Conservation (phyloP, 306 rosid species). For the Prunus kanzakura region DNA sequence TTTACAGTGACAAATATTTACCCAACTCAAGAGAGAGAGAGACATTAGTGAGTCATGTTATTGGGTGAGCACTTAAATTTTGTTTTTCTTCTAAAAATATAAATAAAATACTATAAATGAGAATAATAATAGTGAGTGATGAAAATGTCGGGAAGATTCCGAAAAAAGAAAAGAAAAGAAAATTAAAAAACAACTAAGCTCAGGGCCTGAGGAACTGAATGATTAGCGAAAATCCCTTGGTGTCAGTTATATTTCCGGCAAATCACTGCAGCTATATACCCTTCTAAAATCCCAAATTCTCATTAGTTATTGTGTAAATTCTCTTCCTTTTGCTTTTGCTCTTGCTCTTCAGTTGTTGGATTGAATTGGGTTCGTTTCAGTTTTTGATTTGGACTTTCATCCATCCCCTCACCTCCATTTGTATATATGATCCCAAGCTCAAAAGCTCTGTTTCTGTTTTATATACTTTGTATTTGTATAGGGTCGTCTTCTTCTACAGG, state of each 20-base stretch:
- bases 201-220: conserved; percentile 1
- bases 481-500: background rate
- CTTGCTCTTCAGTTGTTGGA: background rate
- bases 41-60: background rate
- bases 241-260: background rate
- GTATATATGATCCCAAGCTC: background rate
- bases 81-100: too few species aligned
- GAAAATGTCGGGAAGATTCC: conserved; percentile 2
- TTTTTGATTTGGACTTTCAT: background rate
- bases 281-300: background rate
- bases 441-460: background rate
- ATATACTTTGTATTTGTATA: background rate
- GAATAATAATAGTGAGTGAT: conserved; percentile 4
- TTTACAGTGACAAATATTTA: background rate
- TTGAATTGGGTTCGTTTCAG: background rate
- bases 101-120: background rate
- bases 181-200: conserved; percentile 4
- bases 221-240: conserved; percentile 7
- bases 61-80: background rate
- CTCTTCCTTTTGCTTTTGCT: background rate
- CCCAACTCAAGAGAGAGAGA: too few species aligned
- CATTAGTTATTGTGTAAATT: background rate
- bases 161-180: background rate
- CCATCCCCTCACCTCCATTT: background rate
- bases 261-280: background rate